Conservation (phyloP, 2,329 filamentous ascomycete species). For the Rasamsonia emersonii region DNA sequence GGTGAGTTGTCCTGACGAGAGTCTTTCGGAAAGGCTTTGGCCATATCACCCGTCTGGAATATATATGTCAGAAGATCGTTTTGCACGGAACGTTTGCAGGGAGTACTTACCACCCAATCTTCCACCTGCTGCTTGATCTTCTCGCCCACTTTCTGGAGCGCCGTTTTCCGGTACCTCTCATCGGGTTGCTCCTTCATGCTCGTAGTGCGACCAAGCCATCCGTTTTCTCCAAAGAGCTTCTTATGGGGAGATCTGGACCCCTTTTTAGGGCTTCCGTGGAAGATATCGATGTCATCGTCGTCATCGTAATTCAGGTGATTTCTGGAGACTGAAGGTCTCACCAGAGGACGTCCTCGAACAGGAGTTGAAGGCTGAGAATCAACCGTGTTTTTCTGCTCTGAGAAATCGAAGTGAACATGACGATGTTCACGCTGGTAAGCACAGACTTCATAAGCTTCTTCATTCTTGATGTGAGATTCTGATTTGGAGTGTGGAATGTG, state of each 20-base stretch:
- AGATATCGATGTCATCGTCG: slow-evolving; percentile 12
- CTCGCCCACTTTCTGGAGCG: slow-evolving; percentile 26
- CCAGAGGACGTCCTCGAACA: no score
- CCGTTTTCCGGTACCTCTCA: slow-evolving; percentile 20
- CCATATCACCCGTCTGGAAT: slow-evolving; percentile 18
- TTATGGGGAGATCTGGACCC: slow-evolving; percentile 29
- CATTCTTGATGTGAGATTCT: no score
- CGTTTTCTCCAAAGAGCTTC: slow-evolving; percentile 34
- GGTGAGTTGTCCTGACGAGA: slow-evolving; percentile 8
- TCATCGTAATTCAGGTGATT: no score
- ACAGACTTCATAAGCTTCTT: no score
- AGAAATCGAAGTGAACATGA: no score
- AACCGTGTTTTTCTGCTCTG: no score
- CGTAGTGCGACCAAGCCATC: slow-evolving; percentile 29
- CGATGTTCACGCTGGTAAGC: no score
- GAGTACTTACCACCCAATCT: slow-evolving; percentile 25
- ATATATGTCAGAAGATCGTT: no score
- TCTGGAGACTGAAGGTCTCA: no score
- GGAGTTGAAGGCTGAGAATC: no score
- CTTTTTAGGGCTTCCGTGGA: slow-evolving; percentile 13
- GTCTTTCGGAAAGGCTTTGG: slow-evolving; percentile 12
- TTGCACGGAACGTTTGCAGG: no score
- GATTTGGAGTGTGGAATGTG: no score
- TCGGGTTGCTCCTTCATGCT: slow-evolving; percentile 20
- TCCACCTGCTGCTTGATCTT: slow-evolving; percentile 32